Percentiles rank a stretch among this genome's conserved stretches.
Conservation (phyloP, 202 grass and related monocot species). For the Thinopyrum obtusiflorum region DNA sequence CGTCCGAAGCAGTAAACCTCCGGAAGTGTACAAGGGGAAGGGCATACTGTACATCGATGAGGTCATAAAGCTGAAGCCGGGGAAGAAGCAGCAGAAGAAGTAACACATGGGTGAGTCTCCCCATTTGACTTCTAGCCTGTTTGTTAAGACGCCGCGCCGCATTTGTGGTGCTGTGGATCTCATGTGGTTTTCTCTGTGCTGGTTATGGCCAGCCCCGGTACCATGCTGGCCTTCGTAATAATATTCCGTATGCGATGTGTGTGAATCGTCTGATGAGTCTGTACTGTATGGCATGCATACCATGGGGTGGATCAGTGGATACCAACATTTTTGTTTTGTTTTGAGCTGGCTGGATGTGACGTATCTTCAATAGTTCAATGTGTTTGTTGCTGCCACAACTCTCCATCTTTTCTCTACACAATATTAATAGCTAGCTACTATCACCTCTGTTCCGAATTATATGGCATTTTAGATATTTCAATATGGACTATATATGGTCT, state of each 20-base stretch:
- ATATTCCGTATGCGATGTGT: neutral
- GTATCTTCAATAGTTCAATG: neutral
- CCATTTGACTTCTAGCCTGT: neutral
- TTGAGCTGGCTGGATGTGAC: neutral
- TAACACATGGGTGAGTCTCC: neutral
- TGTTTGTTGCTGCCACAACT: neutral
- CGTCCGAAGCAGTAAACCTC: constrained; percentile 61
- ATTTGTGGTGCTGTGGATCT: neutral
- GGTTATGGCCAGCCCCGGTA: neutral
- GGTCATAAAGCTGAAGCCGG: constrained; percentile 60
- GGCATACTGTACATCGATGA: constrained; percentile 72
- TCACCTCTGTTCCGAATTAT: too few relatives aligned
- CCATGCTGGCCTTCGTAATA: neutral
- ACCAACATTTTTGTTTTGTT: neutral
- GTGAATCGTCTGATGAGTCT: neutral
- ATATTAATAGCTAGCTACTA: too few relatives aligned
- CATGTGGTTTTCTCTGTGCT: neutral
- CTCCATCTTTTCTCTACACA: neutral
- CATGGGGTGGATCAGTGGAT: neutral
- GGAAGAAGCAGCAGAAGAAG: constrained; percentile 55
- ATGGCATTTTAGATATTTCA: too few relatives aligned
- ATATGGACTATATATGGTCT: too few relatives aligned
- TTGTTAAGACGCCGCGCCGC: neutral
- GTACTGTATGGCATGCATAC: neutral
- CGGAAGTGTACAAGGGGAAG: constrained; percentile 75